phyloP scores from a whole-genome alignment of 2,329 filamentous ascomycete species.

The Fusarium bulbicola region DNA sequence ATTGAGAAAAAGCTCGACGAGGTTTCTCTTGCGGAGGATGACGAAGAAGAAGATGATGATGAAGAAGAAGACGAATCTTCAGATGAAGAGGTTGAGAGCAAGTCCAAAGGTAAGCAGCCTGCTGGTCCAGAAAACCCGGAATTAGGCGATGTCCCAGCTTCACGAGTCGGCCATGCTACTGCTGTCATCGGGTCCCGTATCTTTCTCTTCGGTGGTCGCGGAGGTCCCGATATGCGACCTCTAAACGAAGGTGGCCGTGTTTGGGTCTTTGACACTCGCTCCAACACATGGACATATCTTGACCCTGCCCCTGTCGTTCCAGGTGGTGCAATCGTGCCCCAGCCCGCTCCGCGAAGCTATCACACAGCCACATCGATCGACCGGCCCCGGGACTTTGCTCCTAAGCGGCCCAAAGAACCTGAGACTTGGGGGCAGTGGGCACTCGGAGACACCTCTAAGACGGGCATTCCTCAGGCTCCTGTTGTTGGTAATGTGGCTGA shows the following conservation, averaged over 20 bases:
- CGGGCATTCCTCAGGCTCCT: conserved; percentile 67
- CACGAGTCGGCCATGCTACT: conserved; percentile 78
- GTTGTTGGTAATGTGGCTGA: conserved; percentile 66
- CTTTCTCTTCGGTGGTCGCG: conserved; percentile 84
- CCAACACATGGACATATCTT: conserved; percentile 71
- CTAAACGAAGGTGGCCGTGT: conserved; percentile 78
- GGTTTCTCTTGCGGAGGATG: conserved; percentile 48
- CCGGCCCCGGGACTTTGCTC: conserved; percentile 62
- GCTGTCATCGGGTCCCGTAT: conserved; percentile 74
- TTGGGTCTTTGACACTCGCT: conserved; percentile 77
- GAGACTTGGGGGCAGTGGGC: conserved; percentile 66
- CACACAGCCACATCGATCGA: conserved; percentile 69
- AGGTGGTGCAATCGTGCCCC: conserved; percentile 50
- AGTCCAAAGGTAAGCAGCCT: conserved; percentile 53
- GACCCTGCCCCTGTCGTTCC: conserved; percentile 62
- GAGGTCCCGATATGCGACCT: conserved; percentile 72
- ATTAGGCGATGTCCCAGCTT: conserved; percentile 63
- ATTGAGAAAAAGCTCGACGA: conserved; percentile 53
- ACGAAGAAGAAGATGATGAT: not conserved
- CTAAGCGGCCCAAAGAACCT: conserved; percentile 47
- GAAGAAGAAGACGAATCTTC: conserved; percentile 35
- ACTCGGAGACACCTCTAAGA: conserved; percentile 61
- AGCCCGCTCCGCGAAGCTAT: conserved; percentile 75
- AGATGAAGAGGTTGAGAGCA: conserved; percentile 36
- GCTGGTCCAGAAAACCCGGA: conserved; percentile 40